Conservation (phyloP, 305 asterid genomes). For the Solanum aculeatissimum region DNA sequence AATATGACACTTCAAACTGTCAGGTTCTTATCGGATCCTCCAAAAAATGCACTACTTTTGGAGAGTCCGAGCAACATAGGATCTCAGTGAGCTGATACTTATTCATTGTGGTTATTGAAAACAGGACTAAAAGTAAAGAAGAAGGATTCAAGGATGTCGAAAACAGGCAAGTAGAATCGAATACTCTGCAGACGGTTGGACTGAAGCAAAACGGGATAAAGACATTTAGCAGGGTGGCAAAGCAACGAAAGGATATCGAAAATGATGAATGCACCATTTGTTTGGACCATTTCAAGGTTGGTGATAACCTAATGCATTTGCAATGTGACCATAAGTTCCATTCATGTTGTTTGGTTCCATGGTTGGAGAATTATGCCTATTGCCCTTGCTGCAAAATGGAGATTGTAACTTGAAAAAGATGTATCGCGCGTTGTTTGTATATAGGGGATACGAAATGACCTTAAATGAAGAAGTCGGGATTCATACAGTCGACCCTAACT, state of each 20-base stretch:
- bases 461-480: background rate
- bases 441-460: background rate
- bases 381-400: conserved; percentile 13
- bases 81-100: background rate
- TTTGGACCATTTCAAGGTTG: conserved; percentile 6
- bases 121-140: conserved; percentile 3
- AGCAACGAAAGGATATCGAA: background rate
- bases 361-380: conserved; percentile 4
- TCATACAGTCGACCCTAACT: background rate
- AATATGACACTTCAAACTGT: background rate
- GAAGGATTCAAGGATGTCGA: conserved; percentile 4
- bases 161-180: conserved; percentile 1
- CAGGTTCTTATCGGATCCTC: background rate
- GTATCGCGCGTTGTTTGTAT: background rate
- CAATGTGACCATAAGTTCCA: conserved; percentile 17
- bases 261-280: conserved; percentile 16
- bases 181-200: conserved; percentile 3
- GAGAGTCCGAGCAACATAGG: background rate
- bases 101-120: background rate
- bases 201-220: conserved; percentile 23
- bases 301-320: conserved; percentile 8
- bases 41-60: background rate
- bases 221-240: conserved; percentile 22
- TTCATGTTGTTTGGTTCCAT: conserved; percentile 11
- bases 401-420: background rate